Percentiles rank a stretch among this genome's conserved stretches.
Conservation (phyloP, 176 grass and related monocot species). For the Oryza punctata region DNA sequence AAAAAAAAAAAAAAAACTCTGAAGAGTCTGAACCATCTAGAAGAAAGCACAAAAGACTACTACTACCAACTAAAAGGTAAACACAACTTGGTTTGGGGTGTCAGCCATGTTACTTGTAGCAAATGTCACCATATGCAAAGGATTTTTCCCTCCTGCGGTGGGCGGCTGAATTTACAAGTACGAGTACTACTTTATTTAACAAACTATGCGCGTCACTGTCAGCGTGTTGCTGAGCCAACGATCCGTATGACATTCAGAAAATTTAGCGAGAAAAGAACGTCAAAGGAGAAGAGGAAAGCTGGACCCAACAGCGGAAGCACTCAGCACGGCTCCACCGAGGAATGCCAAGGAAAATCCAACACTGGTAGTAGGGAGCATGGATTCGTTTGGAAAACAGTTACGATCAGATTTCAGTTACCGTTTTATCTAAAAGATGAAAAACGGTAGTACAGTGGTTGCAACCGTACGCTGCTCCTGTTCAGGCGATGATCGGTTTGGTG, state of each 20-base stretch:
- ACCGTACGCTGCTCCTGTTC: background rate
- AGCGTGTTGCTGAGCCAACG: background rate
- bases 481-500: background rate
- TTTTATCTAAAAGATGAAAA: background rate
- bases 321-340: background rate
- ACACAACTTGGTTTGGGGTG: conserved; percentile 18
- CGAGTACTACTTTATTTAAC: background rate
- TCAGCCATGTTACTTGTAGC: conserved; percentile 31
- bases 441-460: background rate
- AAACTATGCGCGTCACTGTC: background rate
- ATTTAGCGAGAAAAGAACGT: background rate
- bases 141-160: background rate
- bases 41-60: conserved; percentile 5
- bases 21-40: background rate
- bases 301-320: conserved; percentile 13
- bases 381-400: too few relatives aligned
- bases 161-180: conserved; percentile 4
- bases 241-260: background rate
- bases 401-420: background rate
- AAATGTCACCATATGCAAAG: background rate
- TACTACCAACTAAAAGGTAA: background rate
- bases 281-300: conserved; percentile 15
- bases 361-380: too few relatives aligned
- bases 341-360: background rate
- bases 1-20: conserved; percentile 15